Conservation (phyloP, 2,329 filamentous ascomycete species). For the Allantophomopsis cytisporea region DNA sequence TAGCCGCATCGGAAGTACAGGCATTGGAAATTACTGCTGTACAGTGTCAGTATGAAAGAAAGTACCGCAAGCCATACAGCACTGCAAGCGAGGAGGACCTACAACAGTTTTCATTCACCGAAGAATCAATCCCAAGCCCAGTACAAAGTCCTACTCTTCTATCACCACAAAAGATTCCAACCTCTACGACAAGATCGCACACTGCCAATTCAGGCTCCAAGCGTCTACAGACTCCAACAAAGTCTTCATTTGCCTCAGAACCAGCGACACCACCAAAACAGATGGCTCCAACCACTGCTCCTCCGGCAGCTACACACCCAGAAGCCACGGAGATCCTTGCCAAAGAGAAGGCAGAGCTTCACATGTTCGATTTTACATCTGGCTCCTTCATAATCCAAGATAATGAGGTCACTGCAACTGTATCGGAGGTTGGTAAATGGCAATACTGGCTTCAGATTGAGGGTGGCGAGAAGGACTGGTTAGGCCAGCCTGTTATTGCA, state of each 20-base stretch:
- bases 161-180: constrained; percentile 13
- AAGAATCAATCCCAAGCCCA: constrained; percentile 50
- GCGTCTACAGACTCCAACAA: constrained; percentile 20
- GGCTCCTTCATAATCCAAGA: constrained; percentile 80
- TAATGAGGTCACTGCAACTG: constrained; percentile 57
- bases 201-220: constrained; percentile 31
- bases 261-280: constrained; percentile 15
- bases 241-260: constrained; percentile 9
- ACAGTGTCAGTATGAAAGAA: constrained; percentile 96
- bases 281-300: constrained; percentile 39
- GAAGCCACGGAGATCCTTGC: constrained; percentile 59
- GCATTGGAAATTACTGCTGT: constrained; percentile 73
- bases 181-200: constrained; percentile 3
- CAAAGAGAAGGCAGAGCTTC: constrained; percentile 69
- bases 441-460: constrained; percentile 89
- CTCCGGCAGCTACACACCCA: constrained; percentile 47
- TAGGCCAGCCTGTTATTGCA: constrained; percentile 72
- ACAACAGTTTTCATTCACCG: constrained; percentile 66
- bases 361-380: constrained; percentile 82
- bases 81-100: constrained; percentile 74
- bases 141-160: constrained; percentile 38
- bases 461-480: constrained; percentile 64
- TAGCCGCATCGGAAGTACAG: constrained; percentile 56
- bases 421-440: constrained; percentile 82
- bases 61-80: constrained; percentile 69